Percentiles rank a stretch among this genome's conserved stretches.
These are phyloP conservation scores for Collybiopsis luxurians DNA, from an alignment of 768 basidiomycete genomes.

Conservation along the genomic window DNA sequence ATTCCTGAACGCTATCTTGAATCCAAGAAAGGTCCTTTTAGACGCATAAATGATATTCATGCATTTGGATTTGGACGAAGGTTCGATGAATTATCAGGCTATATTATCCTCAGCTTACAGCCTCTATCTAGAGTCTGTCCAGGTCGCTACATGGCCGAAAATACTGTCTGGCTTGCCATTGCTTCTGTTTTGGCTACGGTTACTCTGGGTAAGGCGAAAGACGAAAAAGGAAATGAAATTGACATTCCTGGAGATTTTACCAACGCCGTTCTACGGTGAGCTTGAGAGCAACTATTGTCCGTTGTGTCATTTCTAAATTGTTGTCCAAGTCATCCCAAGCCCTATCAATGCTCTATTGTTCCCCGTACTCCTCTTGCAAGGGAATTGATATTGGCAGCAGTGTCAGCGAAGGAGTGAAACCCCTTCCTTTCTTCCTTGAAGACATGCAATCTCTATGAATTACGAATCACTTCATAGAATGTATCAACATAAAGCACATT, in stretches of 20 bases:
- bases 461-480: no score
- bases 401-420: no score
- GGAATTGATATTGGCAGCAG: neutral
- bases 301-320: no score
- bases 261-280: neutral
- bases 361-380: neutral
- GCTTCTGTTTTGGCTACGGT: conserved; percentile 3
- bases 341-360: neutral
- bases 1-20: conserved; percentile 15
- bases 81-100: neutral
- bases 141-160: conserved; percentile 3
- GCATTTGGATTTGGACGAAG: neutral
- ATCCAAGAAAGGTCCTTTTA: neutral
- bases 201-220: neutral
- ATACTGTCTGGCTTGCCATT: conserved; percentile 1
- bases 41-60: neutral
- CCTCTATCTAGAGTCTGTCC: neutral
- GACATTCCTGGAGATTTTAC: neutral
- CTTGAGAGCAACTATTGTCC: neutral
- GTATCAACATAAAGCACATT: no score
- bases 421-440: no score
- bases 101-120: neutral
- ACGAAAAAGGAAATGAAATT: conserved; percentile 1
- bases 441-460: no score
- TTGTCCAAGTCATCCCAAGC: neutral